A percentile compares a stretch with the other conserved stretches of the same genome.
Evolutionary conservation across 805 yeast genomes (phyloP).

Genomic region (Candida jianshihensis): DNA sequence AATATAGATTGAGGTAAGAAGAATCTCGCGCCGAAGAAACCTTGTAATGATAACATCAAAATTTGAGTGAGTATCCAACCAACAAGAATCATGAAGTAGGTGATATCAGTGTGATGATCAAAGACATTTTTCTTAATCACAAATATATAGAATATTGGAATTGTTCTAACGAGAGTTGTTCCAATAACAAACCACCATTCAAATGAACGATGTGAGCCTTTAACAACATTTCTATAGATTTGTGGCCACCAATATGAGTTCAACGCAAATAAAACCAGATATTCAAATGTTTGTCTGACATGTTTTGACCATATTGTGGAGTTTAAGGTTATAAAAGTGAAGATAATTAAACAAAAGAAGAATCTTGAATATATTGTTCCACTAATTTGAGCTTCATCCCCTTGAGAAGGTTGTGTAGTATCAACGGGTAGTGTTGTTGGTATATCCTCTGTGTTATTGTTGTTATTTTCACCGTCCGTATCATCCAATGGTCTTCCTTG

Average conservation of each 20-base stretch:
- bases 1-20: conserved; percentile 68
- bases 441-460: conserved; percentile 14
- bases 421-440: conserved; percentile 1
- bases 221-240: conserved; percentile 64
- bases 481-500: conserved; percentile 50
- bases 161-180: conserved; percentile 50
- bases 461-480: conserved; percentile 8
- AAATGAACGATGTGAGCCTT: conserved; percentile 63
- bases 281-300: conserved; percentile 52
- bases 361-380: conserved; percentile 54
- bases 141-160: conserved; percentile 62
- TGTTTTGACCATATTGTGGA: conserved; percentile 57
- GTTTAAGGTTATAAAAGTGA: conserved; percentile 50
- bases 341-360: conserved; percentile 44
- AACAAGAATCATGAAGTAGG: conserved; percentile 37
- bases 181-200: conserved; percentile 73
- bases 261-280: conserved; percentile 38
- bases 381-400: conserved; percentile 48
- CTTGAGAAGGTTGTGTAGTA: conserved; percentile 18
- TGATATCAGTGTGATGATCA: conserved; percentile 57
- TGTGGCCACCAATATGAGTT: conserved; percentile 89
- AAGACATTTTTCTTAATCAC: conserved; percentile 51
- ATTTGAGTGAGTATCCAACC: conserved; percentile 61
- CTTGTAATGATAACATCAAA: conserved; percentile 51
- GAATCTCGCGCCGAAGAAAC: conserved; percentile 70